Conservation (phyloP, 2,329 filamentous ascomycete genomes). For the Blastomyces gilchristii region DNA sequence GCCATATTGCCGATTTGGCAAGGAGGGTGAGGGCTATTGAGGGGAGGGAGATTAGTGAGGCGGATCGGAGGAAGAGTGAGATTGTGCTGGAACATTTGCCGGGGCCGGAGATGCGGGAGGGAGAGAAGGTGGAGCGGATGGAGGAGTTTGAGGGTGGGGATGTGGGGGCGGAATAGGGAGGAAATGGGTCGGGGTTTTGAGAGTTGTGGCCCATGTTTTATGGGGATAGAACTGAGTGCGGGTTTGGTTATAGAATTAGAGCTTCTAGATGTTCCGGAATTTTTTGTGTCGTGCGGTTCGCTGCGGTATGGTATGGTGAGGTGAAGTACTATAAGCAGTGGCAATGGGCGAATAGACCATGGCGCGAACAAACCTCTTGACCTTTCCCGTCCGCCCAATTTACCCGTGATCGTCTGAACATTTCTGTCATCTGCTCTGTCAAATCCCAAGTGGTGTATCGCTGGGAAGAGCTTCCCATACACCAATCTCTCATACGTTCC, state of each 20-base stretch:
- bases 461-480: background rate
- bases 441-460: background rate
- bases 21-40: slow-evolving; percentile 58
- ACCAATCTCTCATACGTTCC: background rate
- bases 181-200: background rate
- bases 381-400: background rate
- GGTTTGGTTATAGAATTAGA: background rate
- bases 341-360: background rate
- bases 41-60: slow-evolving; percentile 21
- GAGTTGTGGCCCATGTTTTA: background rate
- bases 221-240: background rate
- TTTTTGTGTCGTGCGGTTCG: background rate
- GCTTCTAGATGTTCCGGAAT: background rate
- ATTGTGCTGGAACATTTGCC: slow-evolving; percentile 13
- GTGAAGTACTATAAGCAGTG: background rate
- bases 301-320: background rate
- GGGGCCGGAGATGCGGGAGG: slow-evolving; percentile 10
- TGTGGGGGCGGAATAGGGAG: slow-evolving; percentile 13
- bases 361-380: background rate
- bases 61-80: slow-evolving; percentile 26
- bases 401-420: background rate
- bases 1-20: slow-evolving; percentile 75
- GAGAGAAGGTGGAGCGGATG: slow-evolving; percentile 12
- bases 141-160: slow-evolving; percentile 24
- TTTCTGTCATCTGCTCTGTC: background rate